Base-by-base conservation (phyloP, 2,329 filamentous ascomycete genomes). In the Cryphonectria naterciae region DNA sequence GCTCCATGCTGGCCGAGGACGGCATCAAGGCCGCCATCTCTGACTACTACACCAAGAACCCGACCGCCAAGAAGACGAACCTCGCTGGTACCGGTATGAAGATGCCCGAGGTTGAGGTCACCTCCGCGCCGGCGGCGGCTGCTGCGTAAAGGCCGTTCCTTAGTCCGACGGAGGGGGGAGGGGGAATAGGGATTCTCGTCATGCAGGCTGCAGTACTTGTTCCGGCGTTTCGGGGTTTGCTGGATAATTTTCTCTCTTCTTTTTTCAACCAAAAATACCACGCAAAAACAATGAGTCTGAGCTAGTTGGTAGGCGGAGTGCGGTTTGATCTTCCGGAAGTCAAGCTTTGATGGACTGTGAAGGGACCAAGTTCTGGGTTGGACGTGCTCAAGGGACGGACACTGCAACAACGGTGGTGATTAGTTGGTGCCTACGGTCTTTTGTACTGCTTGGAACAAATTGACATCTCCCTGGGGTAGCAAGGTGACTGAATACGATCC, bases 31-130 rank as follows among this genome's bases (percentile, higher is more conserved):
- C 92, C 52, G 94, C 94, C 75, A 96, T 97, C 79, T 91, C 89
- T 74, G 93, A 97, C 82, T 97, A 96, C 85, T 93, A 95, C 85
- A 93, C 90, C 79, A 96, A 97, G 87, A 96, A 97, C 84, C 93
- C 93, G 71, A 90, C 92, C 73, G 89, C 89, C 49, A 88, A 89
- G 77, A 79, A 86, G 70, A 97, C 94, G 54, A 89, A 95, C 79
- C 87, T 97, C 15, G 90, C 91, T 69, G 93, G 93, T 75, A 95
- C 92, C 37, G 89, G 85, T 68, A 87, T 89, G 66, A 85, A 90
- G 76, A 86, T 95, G 77, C 90, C 92, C 58, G 82, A 88, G 35
- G 82, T 85, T 75, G 84, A 85, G 70, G 80, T 83, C 35, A 73
- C 79, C 56, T 71, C 76, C 25, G 74, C 78, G 41, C 74, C 75